These are phyloP conservation scores for Calonectria hongkongensis DNA, from an alignment of 2,329 filamentous ascomycete genomes.

Conservation along the genomic window DNA sequence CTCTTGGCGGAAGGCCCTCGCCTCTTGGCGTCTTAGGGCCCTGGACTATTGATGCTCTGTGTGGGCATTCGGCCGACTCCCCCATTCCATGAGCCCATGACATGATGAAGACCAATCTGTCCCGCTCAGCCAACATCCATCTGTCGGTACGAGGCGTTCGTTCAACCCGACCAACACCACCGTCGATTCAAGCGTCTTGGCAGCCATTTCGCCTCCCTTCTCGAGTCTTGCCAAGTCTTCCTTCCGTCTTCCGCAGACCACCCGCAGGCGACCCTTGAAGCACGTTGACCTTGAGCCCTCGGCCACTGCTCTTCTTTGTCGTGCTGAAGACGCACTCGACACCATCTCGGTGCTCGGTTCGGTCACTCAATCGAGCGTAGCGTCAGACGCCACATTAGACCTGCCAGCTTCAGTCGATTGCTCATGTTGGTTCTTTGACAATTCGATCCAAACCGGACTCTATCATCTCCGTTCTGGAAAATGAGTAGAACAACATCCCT, in stretches of 20 bases:
- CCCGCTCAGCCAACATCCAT: not conserved
- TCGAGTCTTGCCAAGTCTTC: conserved; percentile 15
- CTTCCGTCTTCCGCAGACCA: conserved; percentile 16
- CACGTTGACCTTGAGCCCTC: conserved; percentile 10
- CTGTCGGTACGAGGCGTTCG: not conserved
- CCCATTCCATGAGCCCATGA: not conserved
- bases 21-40: conserved; percentile 11
- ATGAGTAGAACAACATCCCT: not conserved
- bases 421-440: not conserved
- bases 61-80: conserved; percentile 19
- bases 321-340: not conserved
- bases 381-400: not conserved
- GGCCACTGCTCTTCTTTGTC: not conserved
- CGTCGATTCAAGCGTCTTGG: conserved; percentile 7
- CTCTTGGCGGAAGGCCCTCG: conserved; percentile 27
- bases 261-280: not conserved
- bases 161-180: conserved; percentile 4
- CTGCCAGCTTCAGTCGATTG: conserved; percentile 5
- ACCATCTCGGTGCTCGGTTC: not conserved
- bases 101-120: not conserved
- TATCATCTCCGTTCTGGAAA: conserved; percentile 9
- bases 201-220: conserved; percentile 2
- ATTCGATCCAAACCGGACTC: not conserved
- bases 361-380: conserved; percentile 11
- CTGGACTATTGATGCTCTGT: conserved; percentile 12